Conservation (phyloP, 73 alveolate species). For the Uronychia binucleata region DNA sequence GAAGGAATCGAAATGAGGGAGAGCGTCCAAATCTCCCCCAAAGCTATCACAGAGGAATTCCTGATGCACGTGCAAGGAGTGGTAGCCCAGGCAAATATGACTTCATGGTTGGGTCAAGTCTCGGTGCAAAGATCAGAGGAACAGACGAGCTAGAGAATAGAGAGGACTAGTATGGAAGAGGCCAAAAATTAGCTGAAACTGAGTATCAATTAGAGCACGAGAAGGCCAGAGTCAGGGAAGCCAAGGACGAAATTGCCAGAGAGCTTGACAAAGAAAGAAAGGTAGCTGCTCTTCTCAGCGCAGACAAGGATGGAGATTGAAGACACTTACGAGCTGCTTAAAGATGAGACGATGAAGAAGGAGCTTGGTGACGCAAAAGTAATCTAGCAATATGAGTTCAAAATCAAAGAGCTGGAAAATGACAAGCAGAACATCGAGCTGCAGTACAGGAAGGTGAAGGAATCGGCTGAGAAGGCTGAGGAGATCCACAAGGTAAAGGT, state of each 20-base stretch:
- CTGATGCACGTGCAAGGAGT: not conserved
- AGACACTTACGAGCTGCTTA: constrained; percentile 37
- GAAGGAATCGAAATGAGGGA: constrained; percentile 22
- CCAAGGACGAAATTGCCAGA: constrained; percentile 40
- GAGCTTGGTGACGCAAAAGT: constrained; percentile 38
- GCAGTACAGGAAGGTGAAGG: constrained; percentile 36
- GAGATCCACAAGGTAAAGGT: constrained; percentile 16
- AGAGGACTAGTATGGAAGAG: constrained; percentile 14
- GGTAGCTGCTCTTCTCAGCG: too few relatives aligned
- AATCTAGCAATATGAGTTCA: not conserved
- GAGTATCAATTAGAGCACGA: constrained; percentile 36
- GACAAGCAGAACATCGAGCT: constrained; percentile 12
- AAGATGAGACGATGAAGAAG: constrained; percentile 50
- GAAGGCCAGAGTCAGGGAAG: constrained; percentile 11
- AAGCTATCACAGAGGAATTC: too few relatives aligned
- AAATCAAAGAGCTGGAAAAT: constrained; percentile 50
- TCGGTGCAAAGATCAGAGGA: not conserved
- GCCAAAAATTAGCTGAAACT: constrained; percentile 25
- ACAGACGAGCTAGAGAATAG: not conserved
- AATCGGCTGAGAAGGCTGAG: constrained; percentile 34
- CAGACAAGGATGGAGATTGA: constrained; percentile 44
- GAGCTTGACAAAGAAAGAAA: constrained; percentile 61
- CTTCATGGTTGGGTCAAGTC: constrained; percentile 1
- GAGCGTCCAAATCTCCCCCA: too few relatives aligned
- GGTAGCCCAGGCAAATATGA: not conserved